phyloP scores from a whole-genome alignment of 1,284 basidiomycete genomes.

The Blastosporella zonata region DNA sequence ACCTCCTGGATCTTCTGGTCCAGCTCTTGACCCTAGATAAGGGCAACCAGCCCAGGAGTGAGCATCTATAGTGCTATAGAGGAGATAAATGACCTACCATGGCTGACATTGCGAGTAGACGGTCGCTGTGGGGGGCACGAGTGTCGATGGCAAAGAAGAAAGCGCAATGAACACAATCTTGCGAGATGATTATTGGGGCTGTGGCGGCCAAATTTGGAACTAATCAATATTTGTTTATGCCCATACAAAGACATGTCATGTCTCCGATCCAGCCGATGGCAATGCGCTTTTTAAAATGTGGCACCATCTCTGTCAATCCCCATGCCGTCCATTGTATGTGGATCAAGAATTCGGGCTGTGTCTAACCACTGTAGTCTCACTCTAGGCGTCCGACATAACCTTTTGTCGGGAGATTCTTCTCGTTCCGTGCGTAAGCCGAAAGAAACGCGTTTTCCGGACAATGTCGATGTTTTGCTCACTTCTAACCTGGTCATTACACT shows the following conservation, averaged over 20 bases:
- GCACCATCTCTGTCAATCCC: background rate
- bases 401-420: constrained; percentile 38
- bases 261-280: background rate
- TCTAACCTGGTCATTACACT: constrained; percentile 52
- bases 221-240: constrained; percentile 16
- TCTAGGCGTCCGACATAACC: constrained; percentile 34
- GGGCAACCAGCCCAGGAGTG: constrained; percentile 10
- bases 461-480: constrained; percentile 49
- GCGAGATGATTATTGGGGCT: constrained; percentile 23
- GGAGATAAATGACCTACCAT: constrained; percentile 30
- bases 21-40: constrained; percentile 54
- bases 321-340: constrained; percentile 33
- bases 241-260: constrained; percentile 14
- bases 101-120: constrained; percentile 17
- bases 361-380: constrained; percentile 33
- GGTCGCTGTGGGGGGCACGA: constrained; percentile 16
- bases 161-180: constrained; percentile 22
- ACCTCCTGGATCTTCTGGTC: constrained; percentile 93
- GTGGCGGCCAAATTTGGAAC: constrained; percentile 17
- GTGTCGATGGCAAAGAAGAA: constrained; percentile 12
- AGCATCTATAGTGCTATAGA: background rate
- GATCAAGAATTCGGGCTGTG: constrained; percentile 30
- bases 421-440: constrained; percentile 29
- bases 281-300: background rate
- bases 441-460: constrained; percentile 39